Evolutionary conservation across 495 filamentous ascomycete species (phyloP), one percentile per base, ranked within the genome.

Genomic region (Penicillium soppii): DNA sequence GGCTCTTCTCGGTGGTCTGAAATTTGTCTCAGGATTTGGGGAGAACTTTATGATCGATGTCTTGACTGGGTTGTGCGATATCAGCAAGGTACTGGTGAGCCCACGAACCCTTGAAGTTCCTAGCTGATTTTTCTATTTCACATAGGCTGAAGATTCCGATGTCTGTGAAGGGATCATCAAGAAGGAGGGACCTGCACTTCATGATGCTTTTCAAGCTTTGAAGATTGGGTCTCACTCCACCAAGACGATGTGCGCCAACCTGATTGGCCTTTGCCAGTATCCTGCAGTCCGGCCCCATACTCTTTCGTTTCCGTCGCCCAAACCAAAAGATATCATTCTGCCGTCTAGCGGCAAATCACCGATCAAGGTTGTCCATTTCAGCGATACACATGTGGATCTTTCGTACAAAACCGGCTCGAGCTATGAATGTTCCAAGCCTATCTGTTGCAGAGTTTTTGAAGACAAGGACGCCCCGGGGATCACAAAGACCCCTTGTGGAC

Each of bases 301-400:
- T 4, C 61, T 81, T n/a, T 29, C 67, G 1, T 74, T 81, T 46
- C 73, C 75, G 12, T 67, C 69, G 10, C 56, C 71, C 4, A 76
- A 77, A 45, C 72, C 77, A 15, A 47, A 56, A 5, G 66, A 54
- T 1, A 47, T 40, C 16, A 69, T 73, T 8, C 78, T 78, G 0
- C 44, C 64, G 27, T 65, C 71, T 21, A 80, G 77, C 41, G 69
- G 76, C 0, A 46, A 74, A 53, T 50, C 65, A 16, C 73, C 80
- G 12, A 56, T 82, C 56, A 63, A 74, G 21, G 66, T 83, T 10
- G 78, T 80, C 12, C 80, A 83, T 52, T 77, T 77, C 60, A 80
- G 72, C 21, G 80, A 83, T 53, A 80, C 78, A 7, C 80, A 83
- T 50, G 65, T 82, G 40, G 80, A 83, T 52, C 68, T 69, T 0